These are phyloP conservation scores for Pyrenochaeta sp. DNA, from an alignment of 2,329 filamentous ascomycete genomes.

Conservation along the genomic window DNA sequence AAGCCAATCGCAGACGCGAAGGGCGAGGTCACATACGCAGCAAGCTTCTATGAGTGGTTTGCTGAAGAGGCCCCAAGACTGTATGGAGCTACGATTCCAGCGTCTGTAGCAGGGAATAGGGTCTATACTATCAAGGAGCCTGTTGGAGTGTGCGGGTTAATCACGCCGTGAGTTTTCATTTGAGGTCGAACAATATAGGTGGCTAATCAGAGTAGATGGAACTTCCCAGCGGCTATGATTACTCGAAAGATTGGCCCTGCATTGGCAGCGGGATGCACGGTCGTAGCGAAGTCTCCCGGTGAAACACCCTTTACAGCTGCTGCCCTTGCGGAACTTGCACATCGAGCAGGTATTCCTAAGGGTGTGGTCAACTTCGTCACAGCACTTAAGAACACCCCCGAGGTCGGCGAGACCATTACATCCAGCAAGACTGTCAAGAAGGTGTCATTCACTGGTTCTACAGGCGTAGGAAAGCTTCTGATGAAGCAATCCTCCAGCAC, in stretches of 20 bases:
- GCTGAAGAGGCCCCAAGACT: slow-evolving; percentile 49
- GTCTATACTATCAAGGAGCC: slow-evolving; percentile 84
- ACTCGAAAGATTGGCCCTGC: slow-evolving; percentile 67
- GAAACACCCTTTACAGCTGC: slow-evolving; percentile 94
- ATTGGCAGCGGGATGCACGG: slow-evolving; percentile 92
- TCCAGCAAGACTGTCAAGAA: slow-evolving; percentile 82
- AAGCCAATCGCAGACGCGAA: slow-evolving; percentile 72
- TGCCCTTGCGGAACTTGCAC: slow-evolving; percentile 84
- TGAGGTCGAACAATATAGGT: not conserved
- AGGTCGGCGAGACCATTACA: slow-evolving; percentile 80
- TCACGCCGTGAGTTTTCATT: slow-evolving; percentile 69
- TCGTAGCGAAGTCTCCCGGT: slow-evolving; percentile 88
- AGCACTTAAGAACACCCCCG: slow-evolving; percentile 77
- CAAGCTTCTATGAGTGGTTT: slow-evolving; percentile 54
- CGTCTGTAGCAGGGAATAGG: slow-evolving; percentile 74
- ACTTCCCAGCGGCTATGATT: slow-evolving; percentile 69
- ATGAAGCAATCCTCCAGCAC: slow-evolving; percentile 90
- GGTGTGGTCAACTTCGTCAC: slow-evolving; percentile 93
- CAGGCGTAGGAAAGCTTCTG: slow-evolving; percentile 73
- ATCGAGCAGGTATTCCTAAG: slow-evolving; percentile 86
- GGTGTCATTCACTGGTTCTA: slow-evolving; percentile 89
- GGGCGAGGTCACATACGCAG: slow-evolving; percentile 51
- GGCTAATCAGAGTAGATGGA: slow-evolving; percentile 66
- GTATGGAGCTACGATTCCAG: slow-evolving; percentile 75
- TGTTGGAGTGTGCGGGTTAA: slow-evolving; percentile 81